These are phyloP conservation scores for Carpinus fangiana DNA, from an alignment of 306 rosid genomes.

Conservation along the genomic window DNA sequence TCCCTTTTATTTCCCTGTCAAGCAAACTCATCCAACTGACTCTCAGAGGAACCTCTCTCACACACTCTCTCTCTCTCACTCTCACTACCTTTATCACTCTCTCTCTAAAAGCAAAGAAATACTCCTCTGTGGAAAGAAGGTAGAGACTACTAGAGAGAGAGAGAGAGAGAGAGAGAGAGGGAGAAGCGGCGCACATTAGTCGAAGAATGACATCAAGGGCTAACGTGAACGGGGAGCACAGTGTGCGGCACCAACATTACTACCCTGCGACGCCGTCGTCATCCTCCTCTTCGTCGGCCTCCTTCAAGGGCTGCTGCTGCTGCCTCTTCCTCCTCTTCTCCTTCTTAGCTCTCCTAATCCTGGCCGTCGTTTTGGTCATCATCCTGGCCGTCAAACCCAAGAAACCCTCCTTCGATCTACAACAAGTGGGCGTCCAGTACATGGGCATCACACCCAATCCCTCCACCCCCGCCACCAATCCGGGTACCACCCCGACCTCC, in stretches of 20 bases:
- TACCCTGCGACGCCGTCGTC: slow-evolving; percentile 42
- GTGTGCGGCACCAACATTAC: slow-evolving; percentile 25
- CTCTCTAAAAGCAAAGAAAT: slow-evolving; percentile 10
- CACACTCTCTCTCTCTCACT: background rate
- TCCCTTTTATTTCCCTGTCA: background rate
- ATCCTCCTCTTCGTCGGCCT: slow-evolving; percentile 48
- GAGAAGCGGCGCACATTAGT: background rate
- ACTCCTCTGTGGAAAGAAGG: background rate
- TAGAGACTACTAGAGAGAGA: background rate
- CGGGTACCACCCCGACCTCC: slow-evolving; percentile 22
- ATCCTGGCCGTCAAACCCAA: slow-evolving; percentile 85
- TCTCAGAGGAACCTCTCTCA: background rate
- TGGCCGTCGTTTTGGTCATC: slow-evolving; percentile 70
- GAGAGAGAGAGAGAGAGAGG: background rate
- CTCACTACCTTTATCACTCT: background rate
- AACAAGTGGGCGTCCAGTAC: slow-evolving; percentile 82
- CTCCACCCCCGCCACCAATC: slow-evolving; percentile 17
- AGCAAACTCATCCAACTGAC: background rate
- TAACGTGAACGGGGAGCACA: slow-evolving; percentile 6
- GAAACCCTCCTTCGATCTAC: slow-evolving; percentile 95
- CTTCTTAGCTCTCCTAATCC: slow-evolving; percentile 70
- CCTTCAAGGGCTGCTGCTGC: slow-evolving; percentile 89
- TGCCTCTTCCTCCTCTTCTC: slow-evolving; percentile 88
- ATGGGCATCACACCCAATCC: slow-evolving; percentile 65
- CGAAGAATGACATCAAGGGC: background rate